Evolutionary conservation across 176 grass and related monocot genomes (phyloP), one percentile per base, ranked within the genome.

Genomic region (Avena sativa): DNA sequence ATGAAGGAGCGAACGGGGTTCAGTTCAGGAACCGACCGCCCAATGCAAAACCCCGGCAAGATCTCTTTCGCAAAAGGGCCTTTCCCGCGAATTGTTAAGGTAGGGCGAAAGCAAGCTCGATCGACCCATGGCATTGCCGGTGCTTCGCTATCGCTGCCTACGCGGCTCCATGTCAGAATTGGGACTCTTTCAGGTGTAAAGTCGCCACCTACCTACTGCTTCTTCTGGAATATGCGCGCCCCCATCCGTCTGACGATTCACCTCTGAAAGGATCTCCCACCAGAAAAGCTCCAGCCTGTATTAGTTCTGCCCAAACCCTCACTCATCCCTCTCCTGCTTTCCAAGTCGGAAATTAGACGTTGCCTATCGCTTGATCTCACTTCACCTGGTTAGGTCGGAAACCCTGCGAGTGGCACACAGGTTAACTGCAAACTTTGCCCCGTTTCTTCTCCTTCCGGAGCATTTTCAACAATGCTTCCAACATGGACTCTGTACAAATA

Each of bases 121-220:
- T 25, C 40, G 40, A 43, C 6, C 6, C 5, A 43, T 43, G 40
- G 48, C 44, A 74, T 74, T 44, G 63, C 4, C 21, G 10, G 23
- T 10, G 69, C 55, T 76, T 76, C 21, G 79, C 82, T 83, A 49
- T 91, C 93, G 81, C 8, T 11, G 85, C 88, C 88, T 58, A 93
- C 86, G 34, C 80, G 61, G 82, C 87, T 85, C 91, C 93, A 85
- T 89, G 90, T 95, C 93, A 93, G 82, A 66, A 23, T 9, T 20
- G 7, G 55, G 68, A 36, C n/a, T 81, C 38, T 85, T 87, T 86
- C 59, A 76, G 36, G 76, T 84, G 73, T 63, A 83, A 86, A 90
- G 84, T 89, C 85, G 44, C 71, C 69, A 70, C 74, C 86, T 79
- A 90, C 83, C 80, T 66, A 90, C 82, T 70, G 52, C 84, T 76